Base-by-base conservation (phyloP, 768 basidiomycete species). In the Lactarius akahatsu region DNA sequence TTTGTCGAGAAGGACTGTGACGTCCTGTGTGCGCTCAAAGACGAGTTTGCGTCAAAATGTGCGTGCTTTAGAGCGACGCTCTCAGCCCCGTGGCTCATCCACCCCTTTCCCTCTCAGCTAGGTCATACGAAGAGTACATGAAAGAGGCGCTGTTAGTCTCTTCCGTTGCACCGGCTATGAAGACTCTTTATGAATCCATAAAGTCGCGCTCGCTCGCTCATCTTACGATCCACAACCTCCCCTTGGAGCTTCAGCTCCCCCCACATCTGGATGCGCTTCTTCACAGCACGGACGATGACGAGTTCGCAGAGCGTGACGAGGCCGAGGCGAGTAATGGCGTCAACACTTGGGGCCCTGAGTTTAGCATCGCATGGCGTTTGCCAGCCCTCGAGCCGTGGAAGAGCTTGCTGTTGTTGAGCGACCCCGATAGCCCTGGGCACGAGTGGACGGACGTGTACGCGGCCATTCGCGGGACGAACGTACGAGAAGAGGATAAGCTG, bases 381-480 rank as follows among this genome's bases (percentile, higher is more conserved):
- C 87, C 90, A 10, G 78, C 83, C 20, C 81, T 98, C 28, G 81
- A 86, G 18, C 96, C 96, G 6, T 98, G 96, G 96, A 97, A 97
- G 73, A 90, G 92, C 26, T 74, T 98, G 18, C 77, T 98, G 7
- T 82, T 94, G 18, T 73, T 96, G 18, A 89, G 93, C 61, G 78
- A 84, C 71, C 40, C 79, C n/a, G 75, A 77, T 20, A 77, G 82
- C 18, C 80, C 81, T 18, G 62, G 61, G 13, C 83, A 81, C 32
- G 73, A 83, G 78, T 41, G 66, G 54, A 83, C 80, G 16, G 76
- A 85, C 59, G 86, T 86, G 1, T 84, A 85, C 68, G 78, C 82
- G 72, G 87, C 86, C 65, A 76, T 89, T 59, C 77, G 83, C 68
- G 84, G 83, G 2, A 83, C 85, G 1, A 84, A 87, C 62, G 79